Conservation (phyloP, 2,329 filamentous ascomycete species). For the Botryotinia narcissicola region DNA sequence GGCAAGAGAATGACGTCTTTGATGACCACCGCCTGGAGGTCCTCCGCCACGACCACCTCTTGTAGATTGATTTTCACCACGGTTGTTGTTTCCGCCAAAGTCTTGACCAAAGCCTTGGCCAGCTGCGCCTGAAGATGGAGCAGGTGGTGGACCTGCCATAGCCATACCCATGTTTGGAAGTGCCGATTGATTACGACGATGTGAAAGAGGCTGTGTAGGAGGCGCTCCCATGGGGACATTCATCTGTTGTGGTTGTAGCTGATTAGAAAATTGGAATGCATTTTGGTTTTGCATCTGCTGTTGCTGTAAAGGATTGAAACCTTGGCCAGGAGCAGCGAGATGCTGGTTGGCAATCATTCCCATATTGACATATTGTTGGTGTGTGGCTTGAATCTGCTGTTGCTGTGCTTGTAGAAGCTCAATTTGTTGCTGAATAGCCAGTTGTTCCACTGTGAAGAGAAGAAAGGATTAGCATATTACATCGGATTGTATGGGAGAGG, state of each 20-base stretch:
- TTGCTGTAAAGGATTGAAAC: constrained; percentile 74
- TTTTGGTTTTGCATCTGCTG: constrained; percentile 72
- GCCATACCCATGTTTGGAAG: constrained; percentile 83
- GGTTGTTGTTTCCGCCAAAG: constrained; percentile 59
- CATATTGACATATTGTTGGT: constrained; percentile 98
- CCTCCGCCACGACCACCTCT: constrained; percentile 73
- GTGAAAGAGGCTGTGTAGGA: constrained; percentile 75
- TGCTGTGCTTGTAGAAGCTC: constrained; percentile 96
- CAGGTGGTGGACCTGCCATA: constrained; percentile 68
- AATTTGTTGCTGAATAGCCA: constrained; percentile 96
- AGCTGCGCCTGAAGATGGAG: constrained; percentile 83
- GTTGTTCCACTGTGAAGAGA: constrained; percentile 77
- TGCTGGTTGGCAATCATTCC: constrained; percentile 87
- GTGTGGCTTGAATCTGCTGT: constrained; percentile 92
- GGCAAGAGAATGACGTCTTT: constrained; percentile 90
- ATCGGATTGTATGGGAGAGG: background rate
- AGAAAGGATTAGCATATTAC: constrained; percentile 1
- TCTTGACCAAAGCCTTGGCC: constrained; percentile 77
- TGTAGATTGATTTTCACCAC: constrained; percentile 61
- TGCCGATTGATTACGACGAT: constrained; percentile 97
- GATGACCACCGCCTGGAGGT: constrained; percentile 72
- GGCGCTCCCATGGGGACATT: constrained; percentile 73
- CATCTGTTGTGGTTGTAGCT: constrained; percentile 69
- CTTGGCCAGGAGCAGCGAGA: constrained; percentile 59
- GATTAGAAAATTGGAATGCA: constrained; percentile 85